These are phyloP conservation scores for Colletotrichum noveboracense DNA, from an alignment of 2,329 filamentous ascomycete species.

Conservation along the genomic window DNA sequence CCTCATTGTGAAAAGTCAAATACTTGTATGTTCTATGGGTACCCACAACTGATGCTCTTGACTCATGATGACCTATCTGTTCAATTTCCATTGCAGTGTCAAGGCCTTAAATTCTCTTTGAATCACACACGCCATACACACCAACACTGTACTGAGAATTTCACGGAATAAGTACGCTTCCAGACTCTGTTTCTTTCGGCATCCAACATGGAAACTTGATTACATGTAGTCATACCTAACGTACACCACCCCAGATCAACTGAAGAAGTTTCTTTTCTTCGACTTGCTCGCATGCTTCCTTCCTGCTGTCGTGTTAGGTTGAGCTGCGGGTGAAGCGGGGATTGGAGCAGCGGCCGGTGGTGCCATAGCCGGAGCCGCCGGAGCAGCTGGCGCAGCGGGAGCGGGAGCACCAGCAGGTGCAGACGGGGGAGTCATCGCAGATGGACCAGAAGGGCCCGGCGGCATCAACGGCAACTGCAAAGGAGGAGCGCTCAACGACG, in stretches of 20 bases:
- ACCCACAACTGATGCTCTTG: neutral
- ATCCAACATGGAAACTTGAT: neutral
- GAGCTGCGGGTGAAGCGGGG: neutral
- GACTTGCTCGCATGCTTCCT: neutral
- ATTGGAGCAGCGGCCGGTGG: neutral
- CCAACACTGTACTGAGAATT: fast-evolving
- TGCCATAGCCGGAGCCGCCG: neutral
- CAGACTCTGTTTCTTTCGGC: neutral
- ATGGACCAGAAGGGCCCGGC: neutral
- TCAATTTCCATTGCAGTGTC: neutral
- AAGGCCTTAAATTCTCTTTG: neutral
- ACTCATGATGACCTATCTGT: neutral
- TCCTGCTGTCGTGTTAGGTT: neutral
- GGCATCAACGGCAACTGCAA: neutral
- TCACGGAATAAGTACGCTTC: neutral
- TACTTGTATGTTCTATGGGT: neutral
- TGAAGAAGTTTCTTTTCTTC: neutral
- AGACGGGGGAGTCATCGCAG: neutral
- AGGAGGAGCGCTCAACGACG: constrained; percentile 21
- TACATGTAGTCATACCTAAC: neutral
- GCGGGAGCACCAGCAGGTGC: neutral
- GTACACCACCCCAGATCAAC: neutral
- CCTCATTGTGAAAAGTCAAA: too few species aligned
- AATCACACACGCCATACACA: neutral
- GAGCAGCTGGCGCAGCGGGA: neutral